These are phyloP conservation scores for Rhodotorula mucilaginosa DNA, from an alignment of 1,284 basidiomycete genomes.

Conservation along the genomic window DNA sequence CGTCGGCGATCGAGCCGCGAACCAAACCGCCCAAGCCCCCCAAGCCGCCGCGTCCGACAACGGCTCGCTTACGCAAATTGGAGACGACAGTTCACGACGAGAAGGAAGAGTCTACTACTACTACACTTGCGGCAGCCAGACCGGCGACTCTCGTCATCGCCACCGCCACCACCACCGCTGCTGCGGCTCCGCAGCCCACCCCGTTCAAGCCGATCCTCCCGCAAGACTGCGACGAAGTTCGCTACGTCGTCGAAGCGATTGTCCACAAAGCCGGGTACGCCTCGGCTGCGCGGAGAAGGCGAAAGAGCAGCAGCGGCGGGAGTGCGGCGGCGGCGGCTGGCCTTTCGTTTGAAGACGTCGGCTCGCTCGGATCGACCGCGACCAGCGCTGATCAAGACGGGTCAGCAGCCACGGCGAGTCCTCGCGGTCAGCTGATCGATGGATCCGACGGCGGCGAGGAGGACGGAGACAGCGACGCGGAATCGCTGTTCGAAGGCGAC, in stretches of 20 bases:
- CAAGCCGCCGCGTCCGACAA: conserved; percentile 10
- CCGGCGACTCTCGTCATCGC: no score
- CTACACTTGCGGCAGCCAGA: no score
- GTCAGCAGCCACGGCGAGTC: neutral
- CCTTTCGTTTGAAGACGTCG: neutral
- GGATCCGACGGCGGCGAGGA: neutral
- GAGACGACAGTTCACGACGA: neutral
- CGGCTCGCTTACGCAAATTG: neutral
- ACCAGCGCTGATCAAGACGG: neutral
- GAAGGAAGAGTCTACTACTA: neutral
- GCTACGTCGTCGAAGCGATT: conserved; percentile 36
- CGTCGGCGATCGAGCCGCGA: neutral
- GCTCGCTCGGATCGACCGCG: no score
- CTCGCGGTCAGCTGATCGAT: neutral
- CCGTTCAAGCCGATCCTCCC: conserved; percentile 7
- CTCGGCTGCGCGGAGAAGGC: neutral
- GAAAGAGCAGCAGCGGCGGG: conserved; percentile 3
- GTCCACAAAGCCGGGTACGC: conserved; percentile 17
- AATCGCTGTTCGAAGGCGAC: neutral
- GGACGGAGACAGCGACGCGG: neutral
- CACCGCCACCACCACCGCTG: neutral
- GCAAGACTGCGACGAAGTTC: conserved; percentile 17
- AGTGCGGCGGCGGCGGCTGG: neutral
- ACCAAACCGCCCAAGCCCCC: conserved; percentile 14
- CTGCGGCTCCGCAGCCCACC: neutral